Conservation (phyloP, 2,329 filamentous ascomycete genomes). For the Zalaria sp. region DNA sequence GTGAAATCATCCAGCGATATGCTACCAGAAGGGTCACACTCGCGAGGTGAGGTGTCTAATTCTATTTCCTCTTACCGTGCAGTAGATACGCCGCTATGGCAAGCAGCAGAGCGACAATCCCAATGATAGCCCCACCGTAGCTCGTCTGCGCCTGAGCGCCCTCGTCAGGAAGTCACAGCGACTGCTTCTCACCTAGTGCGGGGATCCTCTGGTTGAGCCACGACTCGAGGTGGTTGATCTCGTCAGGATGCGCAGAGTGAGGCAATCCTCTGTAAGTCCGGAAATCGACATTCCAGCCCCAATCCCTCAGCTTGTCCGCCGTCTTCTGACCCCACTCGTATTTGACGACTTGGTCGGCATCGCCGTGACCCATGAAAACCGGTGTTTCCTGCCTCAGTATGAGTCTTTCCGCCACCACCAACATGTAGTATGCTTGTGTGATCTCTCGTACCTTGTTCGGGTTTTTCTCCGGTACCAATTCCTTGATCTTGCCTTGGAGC, state of each 20-base stretch:
- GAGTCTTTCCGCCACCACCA: neutral
- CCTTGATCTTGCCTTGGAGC: slow-evolving; percentile 49
- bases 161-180: slow-evolving; percentile 1
- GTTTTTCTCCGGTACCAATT: slow-evolving; percentile 36
- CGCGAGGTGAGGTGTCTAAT: too few species aligned
- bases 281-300: slow-evolving; percentile 62
- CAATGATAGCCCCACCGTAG: too few species aligned
- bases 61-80: too few species aligned
- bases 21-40: too few species aligned
- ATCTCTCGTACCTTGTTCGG: slow-evolving; percentile 16
- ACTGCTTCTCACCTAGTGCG: slow-evolving; percentile 23
- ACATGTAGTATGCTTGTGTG: neutral
- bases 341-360: slow-evolving; percentile 57
- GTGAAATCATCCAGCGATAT: too few species aligned
- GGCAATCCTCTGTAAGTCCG: slow-evolving; percentile 62
- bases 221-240: slow-evolving; percentile 68
- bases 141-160: too few species aligned
- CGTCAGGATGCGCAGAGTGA: slow-evolving; percentile 63
- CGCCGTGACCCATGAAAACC: slow-evolving; percentile 84
- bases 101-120: too few species aligned
- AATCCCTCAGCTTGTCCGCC: slow-evolving; percentile 48
- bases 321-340: slow-evolving; percentile 55
- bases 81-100: too few species aligned
- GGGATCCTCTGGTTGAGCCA: slow-evolving; percentile 43
- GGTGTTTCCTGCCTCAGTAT: slow-evolving; percentile 47